A percentile compares a stretch with the other conserved stretches of the same genome.
Conservation (phyloP, 768 basidiomycete species). For the Tricholoma sp. region DNA sequence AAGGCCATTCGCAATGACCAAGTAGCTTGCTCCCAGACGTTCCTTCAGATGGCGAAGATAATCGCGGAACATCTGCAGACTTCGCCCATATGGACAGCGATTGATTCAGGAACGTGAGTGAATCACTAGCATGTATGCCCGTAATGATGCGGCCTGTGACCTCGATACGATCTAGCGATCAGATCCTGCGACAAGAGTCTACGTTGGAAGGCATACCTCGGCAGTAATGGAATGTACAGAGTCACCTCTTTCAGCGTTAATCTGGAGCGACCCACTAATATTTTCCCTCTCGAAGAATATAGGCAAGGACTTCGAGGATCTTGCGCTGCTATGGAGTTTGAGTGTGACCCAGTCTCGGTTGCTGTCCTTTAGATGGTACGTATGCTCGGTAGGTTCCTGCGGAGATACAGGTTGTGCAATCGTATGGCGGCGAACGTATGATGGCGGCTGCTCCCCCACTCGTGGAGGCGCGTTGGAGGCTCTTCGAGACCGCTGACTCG, state of each 20-base stretch:
- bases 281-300: neutral
- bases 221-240: conserved; percentile 15
- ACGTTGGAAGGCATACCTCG: conserved; percentile 14
- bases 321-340: neutral
- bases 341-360: conserved; percentile 21
- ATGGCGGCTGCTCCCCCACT: conserved; percentile 39
- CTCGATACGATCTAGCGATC: neutral
- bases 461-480: conserved; percentile 35
- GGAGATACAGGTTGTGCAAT: conserved; percentile 31
- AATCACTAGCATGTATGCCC: conserved; percentile 21
- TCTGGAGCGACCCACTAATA: neutral
- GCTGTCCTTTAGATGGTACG: neutral
- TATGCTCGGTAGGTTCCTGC: conserved; percentile 28
- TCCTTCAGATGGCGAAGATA: conserved; percentile 9
- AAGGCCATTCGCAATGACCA: conserved; percentile 34
- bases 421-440: conserved; percentile 44
- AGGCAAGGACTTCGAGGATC: neutral
- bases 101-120: conserved; percentile 25
- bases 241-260: neutral
- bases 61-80: conserved; percentile 24
- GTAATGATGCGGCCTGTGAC: conserved; percentile 22
- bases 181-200: neutral
- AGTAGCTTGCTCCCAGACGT: conserved; percentile 10
- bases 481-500: too few species aligned
- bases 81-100: conserved; percentile 27